Evolutionary conservation across 768 basidiomycete species (phyloP).

Genomic region (Suillus luteus): DNA sequence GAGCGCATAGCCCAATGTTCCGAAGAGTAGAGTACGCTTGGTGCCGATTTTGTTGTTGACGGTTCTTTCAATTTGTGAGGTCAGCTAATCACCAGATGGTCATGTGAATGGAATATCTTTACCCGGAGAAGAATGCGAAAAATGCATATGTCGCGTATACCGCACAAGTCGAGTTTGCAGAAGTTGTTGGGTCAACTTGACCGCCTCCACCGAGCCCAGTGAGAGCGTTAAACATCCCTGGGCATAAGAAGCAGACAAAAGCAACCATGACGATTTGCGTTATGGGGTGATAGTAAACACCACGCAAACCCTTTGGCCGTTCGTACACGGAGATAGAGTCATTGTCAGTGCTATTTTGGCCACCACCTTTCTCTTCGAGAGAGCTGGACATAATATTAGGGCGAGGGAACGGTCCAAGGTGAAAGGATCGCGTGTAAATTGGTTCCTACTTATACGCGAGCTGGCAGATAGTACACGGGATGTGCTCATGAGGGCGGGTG

Average conservation of each 20-base stretch:
- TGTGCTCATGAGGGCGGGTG: not conserved
- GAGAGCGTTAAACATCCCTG: slow-evolving; percentile 75
- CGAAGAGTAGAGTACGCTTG: slow-evolving; percentile 67
- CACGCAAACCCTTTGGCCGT: slow-evolving; percentile 51
- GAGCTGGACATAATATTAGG: not conserved
- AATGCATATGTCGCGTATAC: slow-evolving; percentile 63
- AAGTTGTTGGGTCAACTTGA: slow-evolving; percentile 61
- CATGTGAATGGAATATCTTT: slow-evolving; percentile 14
- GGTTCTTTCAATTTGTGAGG: slow-evolving; percentile 43
- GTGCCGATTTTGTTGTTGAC: slow-evolving; percentile 79
- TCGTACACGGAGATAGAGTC: slow-evolving; percentile 29
- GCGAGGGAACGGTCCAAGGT: not conserved
- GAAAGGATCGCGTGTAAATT: not conserved
- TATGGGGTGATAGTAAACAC: slow-evolving; percentile 57
- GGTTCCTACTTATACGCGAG: not conserved
- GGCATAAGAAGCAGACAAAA: slow-evolving; percentile 59
- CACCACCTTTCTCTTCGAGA: slow-evolving; percentile 10
- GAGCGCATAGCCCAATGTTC: slow-evolving; percentile 70
- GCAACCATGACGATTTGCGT: slow-evolving; percentile 67
- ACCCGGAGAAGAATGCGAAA: slow-evolving; percentile 70
- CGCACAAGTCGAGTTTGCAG: slow-evolving; percentile 70
- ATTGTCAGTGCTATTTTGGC: not conserved
- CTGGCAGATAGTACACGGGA: not conserved
- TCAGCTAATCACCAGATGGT: slow-evolving; percentile 8
- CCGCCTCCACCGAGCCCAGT: slow-evolving; percentile 80